Base-by-base conservation (phyloP, 345 rosid genomes). In the Eucalyptus cloeziana region DNA sequence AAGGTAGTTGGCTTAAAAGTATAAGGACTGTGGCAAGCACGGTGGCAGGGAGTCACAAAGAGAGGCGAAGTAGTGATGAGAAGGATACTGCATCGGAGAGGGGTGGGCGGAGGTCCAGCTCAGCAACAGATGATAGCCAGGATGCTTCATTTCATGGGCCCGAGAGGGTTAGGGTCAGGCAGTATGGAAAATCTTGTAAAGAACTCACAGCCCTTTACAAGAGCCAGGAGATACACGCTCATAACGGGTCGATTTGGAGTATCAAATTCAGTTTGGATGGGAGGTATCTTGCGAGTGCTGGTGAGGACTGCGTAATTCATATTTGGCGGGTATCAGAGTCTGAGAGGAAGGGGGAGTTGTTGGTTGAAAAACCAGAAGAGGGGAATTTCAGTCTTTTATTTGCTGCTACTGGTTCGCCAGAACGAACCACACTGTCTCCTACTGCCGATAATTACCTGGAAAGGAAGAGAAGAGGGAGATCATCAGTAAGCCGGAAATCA, bases 241-340 rank as follows among this genome's bases (percentile, higher is more conserved):
- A 98, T 88, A 94, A 90, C 16, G 99, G 99, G 45, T 98, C 98
- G 16, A 95, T 98, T 80, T 98, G 99, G 99, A 93, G 97, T 87
- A 96, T 98, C 86, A 96, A 95, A 93, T 98, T 98, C 89, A 98
- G 99, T 92, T 92, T 95, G 94, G 99, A 97, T 89, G 99, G 99
- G 25, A 95, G 94, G 87, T 95, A 96, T 93, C 96, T 98, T 90
- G 99, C 99, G 12, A 98, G 97, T 93, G 99, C 98, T 3, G 99
- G 99, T 49, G 99, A 98, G 96, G 99, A 98, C 88, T 92, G 97
- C 44, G 91, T 94, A 85, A 98, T 98, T 91, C 98, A 94, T 92
- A 90, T 98, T 85, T 96, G 99, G 99, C 92, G 93, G 93, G 99
- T 97, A 30, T 90, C 92, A 4, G 96, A 94, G 89, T 88, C 94